phyloP scores from a whole-genome alignment of 1,139 yeast species.

The Geotrichum reessii region DNA sequence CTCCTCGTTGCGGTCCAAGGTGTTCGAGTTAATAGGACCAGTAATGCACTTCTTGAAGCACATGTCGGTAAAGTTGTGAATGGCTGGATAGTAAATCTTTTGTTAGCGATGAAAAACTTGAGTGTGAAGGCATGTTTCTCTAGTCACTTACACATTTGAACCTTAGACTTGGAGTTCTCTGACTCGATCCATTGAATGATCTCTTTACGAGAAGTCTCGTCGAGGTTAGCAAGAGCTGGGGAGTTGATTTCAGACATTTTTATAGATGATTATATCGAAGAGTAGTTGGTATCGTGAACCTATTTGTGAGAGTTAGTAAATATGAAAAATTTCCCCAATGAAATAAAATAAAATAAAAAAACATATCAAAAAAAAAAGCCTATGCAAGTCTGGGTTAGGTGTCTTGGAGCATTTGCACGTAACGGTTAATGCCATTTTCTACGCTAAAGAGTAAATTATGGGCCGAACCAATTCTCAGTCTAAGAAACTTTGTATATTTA shows the following conservation, averaged over 20 bases:
- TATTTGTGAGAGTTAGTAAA: background rate
- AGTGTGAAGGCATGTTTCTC: background rate
- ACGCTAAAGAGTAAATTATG: background rate
- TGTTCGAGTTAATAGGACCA: conserved; percentile 45
- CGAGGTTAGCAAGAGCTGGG: conserved; percentile 57
- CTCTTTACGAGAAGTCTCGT: conserved; percentile 67
- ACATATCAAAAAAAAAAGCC: background rate
- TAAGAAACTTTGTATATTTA: background rate
- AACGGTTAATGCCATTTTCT: background rate
- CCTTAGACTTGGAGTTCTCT: conserved; percentile 82
- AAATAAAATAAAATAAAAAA: conserved; percentile 2
- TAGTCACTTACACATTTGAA: conserved; percentile 51
- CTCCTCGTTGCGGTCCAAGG: conserved; percentile 56
- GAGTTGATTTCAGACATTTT: conserved; percentile 59
- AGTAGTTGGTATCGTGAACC: background rate
- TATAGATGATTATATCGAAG: background rate
- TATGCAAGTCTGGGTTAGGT: background rate
- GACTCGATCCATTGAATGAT: conserved; percentile 70
- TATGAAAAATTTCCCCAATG: background rate
- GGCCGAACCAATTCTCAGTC: background rate
- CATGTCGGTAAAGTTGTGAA: conserved; percentile 80
- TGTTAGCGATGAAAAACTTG: too few relatives aligned
- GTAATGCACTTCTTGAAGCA: conserved; percentile 84
- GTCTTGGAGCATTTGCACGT: background rate
- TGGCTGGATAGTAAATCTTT: conserved; percentile 36